These are phyloP conservation scores for Colletotrichum agaves DNA, from an alignment of 2,329 filamentous ascomycete genomes.

Conservation along the genomic window DNA sequence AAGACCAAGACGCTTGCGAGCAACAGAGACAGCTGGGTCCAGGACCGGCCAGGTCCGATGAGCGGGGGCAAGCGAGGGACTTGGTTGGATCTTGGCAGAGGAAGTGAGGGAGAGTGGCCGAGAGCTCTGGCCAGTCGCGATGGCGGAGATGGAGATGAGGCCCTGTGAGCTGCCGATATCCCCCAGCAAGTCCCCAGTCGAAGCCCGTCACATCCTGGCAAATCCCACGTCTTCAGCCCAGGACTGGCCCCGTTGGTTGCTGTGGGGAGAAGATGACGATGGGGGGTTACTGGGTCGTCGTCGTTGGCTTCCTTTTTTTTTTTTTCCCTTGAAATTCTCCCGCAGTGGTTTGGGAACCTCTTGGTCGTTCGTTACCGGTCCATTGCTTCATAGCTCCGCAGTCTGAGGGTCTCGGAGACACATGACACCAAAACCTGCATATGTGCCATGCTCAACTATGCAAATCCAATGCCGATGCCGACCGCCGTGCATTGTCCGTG, in stretches of 20 bases:
- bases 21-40: conserved; percentile 4
- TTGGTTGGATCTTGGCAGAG: conserved; percentile 26
- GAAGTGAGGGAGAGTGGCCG: conserved; percentile 29
- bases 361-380: conserved; percentile 26
- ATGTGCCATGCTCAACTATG: conserved; percentile 14
- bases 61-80: conserved; percentile 34
- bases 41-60: conserved; percentile 23
- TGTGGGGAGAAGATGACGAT: conserved; percentile 38
- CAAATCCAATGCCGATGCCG: neutral
- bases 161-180: conserved; percentile 28
- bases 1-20: conserved; percentile 16
- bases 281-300: conserved; percentile 29
- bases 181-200: conserved; percentile 20
- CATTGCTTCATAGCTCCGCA: conserved; percentile 19
- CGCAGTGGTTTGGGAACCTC: conserved; percentile 12
- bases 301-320: neutral
- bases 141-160: conserved; percentile 35
- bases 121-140: conserved; percentile 34
- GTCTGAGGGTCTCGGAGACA: conserved; percentile 13
- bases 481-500: conserved; percentile 9
- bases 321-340: conserved; percentile 18
- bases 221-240: conserved; percentile 36
- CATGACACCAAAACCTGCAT: conserved; percentile 15
- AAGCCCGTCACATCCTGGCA: conserved; percentile 29
- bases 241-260: conserved; percentile 37